These are phyloP conservation scores for Agaricus sinodeliciosus DNA, from an alignment of 768 basidiomycete species.

Conservation along the genomic window DNA sequence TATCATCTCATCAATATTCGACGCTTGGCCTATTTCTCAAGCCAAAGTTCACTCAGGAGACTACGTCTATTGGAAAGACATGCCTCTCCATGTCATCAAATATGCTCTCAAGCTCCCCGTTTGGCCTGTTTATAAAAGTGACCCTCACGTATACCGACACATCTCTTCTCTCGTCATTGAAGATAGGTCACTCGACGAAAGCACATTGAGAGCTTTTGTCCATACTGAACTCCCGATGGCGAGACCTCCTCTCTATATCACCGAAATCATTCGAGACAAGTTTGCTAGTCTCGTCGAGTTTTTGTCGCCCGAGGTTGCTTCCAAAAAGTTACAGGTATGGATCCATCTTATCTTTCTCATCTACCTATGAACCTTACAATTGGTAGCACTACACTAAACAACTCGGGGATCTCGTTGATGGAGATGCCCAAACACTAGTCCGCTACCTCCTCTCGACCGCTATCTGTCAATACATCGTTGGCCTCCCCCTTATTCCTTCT, in stretches of 20 bases:
- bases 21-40: slow-evolving; percentile 33
- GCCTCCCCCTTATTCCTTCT: slow-evolving; percentile 31
- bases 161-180: slow-evolving; percentile 21
- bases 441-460: slow-evolving; percentile 29
- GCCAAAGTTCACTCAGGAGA: slow-evolving; percentile 28
- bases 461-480: slow-evolving; percentile 25
- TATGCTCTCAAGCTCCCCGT: slow-evolving; percentile 20
- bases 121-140: slow-evolving; percentile 27
- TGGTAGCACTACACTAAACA: neutral
- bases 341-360: neutral
- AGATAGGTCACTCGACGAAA: neutral
- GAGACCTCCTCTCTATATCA: slow-evolving; percentile 28
- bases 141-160: neutral
- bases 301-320: slow-evolving; percentile 1
- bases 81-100: slow-evolving; percentile 24
- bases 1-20: slow-evolving; percentile 24
- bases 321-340: neutral
- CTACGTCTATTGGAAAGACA: slow-evolving; percentile 29
- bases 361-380: neutral
- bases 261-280: slow-evolving; percentile 18
- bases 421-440: slow-evolving; percentile 14
- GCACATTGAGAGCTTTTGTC: slow-evolving; percentile 23
- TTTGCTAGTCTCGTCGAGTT: neutral
- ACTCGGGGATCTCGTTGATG: neutral
- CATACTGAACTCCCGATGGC: slow-evolving; percentile 27